Conservation (phyloP, 345 rosid species). For the Eutrema heterophyllum region DNA sequence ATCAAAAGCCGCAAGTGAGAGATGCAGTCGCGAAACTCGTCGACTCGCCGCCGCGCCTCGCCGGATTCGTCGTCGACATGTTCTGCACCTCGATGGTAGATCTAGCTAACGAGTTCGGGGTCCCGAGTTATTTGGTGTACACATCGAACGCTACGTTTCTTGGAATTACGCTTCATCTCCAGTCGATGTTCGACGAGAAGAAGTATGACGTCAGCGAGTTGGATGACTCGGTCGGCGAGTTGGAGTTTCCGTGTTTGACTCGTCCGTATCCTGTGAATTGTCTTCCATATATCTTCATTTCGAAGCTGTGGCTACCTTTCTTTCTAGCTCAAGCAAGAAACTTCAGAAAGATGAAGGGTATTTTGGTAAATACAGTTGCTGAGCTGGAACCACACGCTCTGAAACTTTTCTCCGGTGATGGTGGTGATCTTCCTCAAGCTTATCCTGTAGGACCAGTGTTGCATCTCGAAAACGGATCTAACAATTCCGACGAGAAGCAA, state of each 20-base stretch:
- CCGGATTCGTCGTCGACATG: slow-evolving; percentile 53
- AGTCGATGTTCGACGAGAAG: slow-evolving; percentile 15
- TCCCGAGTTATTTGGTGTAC: slow-evolving; percentile 44
- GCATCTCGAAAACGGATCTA: slow-evolving; percentile 14
- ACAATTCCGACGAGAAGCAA: not conserved
- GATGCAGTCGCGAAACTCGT: slow-evolving; percentile 19
- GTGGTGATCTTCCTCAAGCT: slow-evolving; percentile 10
- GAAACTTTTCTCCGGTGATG: not conserved
- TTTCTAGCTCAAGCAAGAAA: not conserved
- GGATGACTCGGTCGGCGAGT: slow-evolving; percentile 34
- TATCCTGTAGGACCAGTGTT: slow-evolving; percentile 54
- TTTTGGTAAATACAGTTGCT: slow-evolving; percentile 44
- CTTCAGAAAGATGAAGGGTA: slow-evolving; percentile 37
- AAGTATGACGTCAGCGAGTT: slow-evolving; percentile 23
- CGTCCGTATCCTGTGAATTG: slow-evolving; percentile 36
- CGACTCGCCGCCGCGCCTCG: slow-evolving; percentile 29
- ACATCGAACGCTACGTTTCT: slow-evolving; percentile 44
- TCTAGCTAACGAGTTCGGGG: slow-evolving; percentile 39
- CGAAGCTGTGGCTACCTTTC: not conserved
- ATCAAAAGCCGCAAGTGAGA: slow-evolving; percentile 34
- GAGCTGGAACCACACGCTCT: slow-evolving; percentile 47
- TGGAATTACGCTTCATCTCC: slow-evolving; percentile 27
- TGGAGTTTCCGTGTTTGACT: slow-evolving; percentile 31
- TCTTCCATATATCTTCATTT: slow-evolving; percentile 10
- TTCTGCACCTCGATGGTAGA: slow-evolving; percentile 47